phyloP scores from a whole-genome alignment of 2,329 filamentous ascomycete species.

The Colletotrichum musicola region DNA sequence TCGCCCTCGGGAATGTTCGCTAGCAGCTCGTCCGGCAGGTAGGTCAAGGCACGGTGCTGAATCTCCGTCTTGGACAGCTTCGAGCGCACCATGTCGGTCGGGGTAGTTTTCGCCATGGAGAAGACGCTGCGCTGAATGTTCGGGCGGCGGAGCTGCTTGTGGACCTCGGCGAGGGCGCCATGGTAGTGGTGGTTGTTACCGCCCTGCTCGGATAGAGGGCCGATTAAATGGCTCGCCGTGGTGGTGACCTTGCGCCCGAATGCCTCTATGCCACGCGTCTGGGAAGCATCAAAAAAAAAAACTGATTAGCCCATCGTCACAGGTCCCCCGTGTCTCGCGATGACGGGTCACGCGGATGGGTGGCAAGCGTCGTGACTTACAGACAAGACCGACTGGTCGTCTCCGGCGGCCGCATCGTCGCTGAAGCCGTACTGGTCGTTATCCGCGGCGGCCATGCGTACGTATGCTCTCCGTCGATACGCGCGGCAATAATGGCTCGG shows the following conservation, averaged over 20 bases:
- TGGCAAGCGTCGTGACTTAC: constrained; percentile 43
- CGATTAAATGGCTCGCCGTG: constrained; percentile 91
- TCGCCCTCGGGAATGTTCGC: constrained; percentile 88
- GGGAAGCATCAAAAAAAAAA: constrained; percentile 30
- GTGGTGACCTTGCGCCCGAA: constrained; percentile 96
- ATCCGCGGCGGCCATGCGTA: constrained; percentile 57
- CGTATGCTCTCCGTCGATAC: constrained; percentile 33
- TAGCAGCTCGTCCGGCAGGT: constrained; percentile 90
- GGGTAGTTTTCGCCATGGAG: constrained; percentile 88
- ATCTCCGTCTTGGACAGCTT: constrained; percentile 93
- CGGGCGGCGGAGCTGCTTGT: constrained; percentile 88
- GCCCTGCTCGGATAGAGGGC: constrained; percentile 69
- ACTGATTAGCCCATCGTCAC: constrained; percentile 38
- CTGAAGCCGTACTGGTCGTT: constrained; percentile 58
- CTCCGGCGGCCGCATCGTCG: constrained; percentile 59
- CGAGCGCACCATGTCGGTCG: constrained; percentile 93
- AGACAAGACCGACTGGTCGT: constrained; percentile 61
- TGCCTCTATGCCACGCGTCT: constrained; percentile 91
- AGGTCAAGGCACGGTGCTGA: constrained; percentile 90
- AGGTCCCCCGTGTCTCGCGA: constrained; percentile 29
- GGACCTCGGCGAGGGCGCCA: constrained; percentile 87
- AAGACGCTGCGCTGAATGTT: constrained; percentile 90
- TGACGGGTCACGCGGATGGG: constrained; percentile 28
- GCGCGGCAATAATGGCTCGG: constrained; percentile 36
- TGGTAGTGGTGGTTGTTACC: constrained; percentile 72